These are phyloP conservation scores for Podila clonocystis DNA, from an alignment of 192 early-diverging fungal genomes.

Conservation along the genomic window DNA sequence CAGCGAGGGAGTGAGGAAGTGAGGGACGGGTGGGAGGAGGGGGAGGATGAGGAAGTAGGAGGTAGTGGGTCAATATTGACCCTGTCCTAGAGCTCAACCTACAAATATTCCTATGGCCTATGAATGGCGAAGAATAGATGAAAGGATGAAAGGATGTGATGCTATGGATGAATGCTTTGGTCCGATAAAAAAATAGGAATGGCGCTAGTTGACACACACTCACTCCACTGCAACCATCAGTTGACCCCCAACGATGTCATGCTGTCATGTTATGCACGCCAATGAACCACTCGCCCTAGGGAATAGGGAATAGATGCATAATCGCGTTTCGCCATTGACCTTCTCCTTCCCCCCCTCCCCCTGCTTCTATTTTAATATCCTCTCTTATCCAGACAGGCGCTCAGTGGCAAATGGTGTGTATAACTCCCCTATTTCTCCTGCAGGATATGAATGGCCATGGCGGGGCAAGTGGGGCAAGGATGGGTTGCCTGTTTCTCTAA, in stretches of 20 bases:
- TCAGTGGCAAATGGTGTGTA: background rate
- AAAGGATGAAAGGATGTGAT: background rate
- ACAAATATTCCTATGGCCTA: background rate
- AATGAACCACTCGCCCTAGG: too few species aligned
- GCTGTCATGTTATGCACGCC: too few species aligned
- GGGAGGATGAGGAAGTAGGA: background rate
- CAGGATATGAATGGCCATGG: background rate
- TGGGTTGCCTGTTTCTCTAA: too few species aligned
- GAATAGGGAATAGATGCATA: too few species aligned
- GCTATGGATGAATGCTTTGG: background rate
- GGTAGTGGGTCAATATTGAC: background rate
- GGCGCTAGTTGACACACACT: too few species aligned
- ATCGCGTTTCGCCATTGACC: too few species aligned
- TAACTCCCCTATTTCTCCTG: constrained; percentile 2
- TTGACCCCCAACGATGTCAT: too few species aligned
- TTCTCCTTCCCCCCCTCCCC: background rate
- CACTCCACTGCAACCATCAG: too few species aligned
- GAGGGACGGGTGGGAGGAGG: background rate
- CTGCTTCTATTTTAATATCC: background rate
- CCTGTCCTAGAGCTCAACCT: background rate
- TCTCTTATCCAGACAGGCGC: background rate
- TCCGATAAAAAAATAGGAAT: background rate
- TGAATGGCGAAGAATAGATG: background rate
- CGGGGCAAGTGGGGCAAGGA: background rate
- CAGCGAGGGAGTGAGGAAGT: background rate